phyloP scores from a whole-genome alignment of 768 basidiomycete species.

The Pseudohyphozyma bogoriensis region DNA sequence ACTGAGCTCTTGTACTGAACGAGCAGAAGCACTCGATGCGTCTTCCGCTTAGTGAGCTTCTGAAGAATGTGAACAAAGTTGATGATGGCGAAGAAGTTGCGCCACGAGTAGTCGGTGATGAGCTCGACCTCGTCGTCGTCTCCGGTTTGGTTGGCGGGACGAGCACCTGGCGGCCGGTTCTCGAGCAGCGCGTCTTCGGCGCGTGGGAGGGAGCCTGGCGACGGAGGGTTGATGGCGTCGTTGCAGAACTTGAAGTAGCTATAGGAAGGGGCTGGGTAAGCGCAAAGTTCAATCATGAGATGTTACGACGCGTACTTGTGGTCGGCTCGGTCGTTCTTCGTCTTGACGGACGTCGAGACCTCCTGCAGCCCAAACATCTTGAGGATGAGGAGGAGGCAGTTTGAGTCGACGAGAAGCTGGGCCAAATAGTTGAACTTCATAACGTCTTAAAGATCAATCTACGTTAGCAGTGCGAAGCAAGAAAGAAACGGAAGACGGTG shows the following conservation, averaged over 20 bases:
- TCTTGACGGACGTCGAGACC: conserved; percentile 67
- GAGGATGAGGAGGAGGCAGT: conserved; percentile 80
- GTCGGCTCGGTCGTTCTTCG: conserved; percentile 61
- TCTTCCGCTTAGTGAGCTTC: conserved; percentile 87
- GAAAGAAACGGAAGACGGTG: background rate
- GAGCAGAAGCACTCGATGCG: conserved; percentile 88
- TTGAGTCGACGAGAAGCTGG: conserved; percentile 89
- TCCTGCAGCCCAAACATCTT: conserved; percentile 99
- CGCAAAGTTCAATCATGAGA: no score
- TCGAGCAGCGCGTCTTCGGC: conserved; percentile 60
- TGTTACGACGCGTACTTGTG: conserved; percentile 38
- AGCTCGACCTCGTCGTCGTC: conserved; percentile 74
- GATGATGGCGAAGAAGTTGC: conserved; percentile 93
- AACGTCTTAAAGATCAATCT: conserved; percentile 53
- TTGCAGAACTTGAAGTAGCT: conserved; percentile 97
- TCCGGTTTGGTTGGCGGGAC: background rate
- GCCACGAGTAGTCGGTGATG: conserved; percentile 88
- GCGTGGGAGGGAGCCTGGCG: conserved; percentile 47
- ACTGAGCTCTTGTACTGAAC: conserved; percentile 98
- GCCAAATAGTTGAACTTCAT: conserved; percentile 99
- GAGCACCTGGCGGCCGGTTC: conserved; percentile 41
- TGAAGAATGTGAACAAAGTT: conserved; percentile 98
- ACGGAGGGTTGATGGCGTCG: conserved; percentile 57
- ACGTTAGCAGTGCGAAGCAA: background rate
- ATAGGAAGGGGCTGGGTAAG: background rate